Percentiles rank a stretch among this genome's conserved stretches.
These are phyloP conservation scores for Trichoderma semiorbis DNA, from an alignment of 2,329 filamentous ascomycete genomes.

Conservation along the genomic window DNA sequence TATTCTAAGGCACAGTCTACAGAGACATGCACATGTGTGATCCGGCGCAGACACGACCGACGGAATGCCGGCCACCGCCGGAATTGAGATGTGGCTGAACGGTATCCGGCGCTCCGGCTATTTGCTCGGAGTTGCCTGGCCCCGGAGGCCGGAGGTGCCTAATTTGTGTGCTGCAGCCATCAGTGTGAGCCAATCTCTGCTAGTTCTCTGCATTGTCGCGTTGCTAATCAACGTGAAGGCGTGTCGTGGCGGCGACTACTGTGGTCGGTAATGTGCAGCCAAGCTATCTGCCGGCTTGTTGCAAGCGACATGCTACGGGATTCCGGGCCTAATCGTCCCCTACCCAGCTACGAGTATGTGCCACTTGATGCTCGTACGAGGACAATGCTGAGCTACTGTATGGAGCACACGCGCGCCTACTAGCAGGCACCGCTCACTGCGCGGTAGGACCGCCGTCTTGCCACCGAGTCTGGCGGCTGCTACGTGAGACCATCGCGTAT, in stretches of 20 bases:
- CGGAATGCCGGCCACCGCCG: slow-evolving; percentile 10
- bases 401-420: neutral
- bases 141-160: slow-evolving; percentile 6
- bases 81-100: slow-evolving; percentile 3
- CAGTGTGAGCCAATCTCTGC: neutral
- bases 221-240: neutral
- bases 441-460: neutral
- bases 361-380: neutral
- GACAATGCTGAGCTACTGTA: neutral
- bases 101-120: slow-evolving; percentile 13
- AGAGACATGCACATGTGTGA: neutral
- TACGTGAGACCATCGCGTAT: neutral
- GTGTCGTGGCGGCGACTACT: slow-evolving; percentile 3
- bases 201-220: neutral
- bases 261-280: neutral
- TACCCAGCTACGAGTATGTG: neutral
- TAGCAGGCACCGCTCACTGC: neutral
- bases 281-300: neutral
- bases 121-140: slow-evolving; percentile 11
- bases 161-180: neutral
- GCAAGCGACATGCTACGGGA: neutral
- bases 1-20: neutral
- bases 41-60: neutral
- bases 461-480: neutral
- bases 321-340: neutral